phyloP scores from a whole-genome alignment of 129 eudicot species.

The Lactuca sativa region DNA sequence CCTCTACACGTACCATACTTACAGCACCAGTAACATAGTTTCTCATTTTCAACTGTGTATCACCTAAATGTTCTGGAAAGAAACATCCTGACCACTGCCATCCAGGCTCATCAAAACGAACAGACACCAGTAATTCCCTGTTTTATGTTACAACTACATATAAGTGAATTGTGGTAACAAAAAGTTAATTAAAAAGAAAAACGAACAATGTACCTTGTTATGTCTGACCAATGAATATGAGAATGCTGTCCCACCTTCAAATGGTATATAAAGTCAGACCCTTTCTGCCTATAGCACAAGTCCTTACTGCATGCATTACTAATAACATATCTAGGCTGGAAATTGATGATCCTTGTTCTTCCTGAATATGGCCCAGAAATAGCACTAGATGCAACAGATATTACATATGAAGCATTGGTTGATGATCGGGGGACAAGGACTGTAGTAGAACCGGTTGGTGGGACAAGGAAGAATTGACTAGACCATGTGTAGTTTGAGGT shows the following conservation, averaged over 20 bases:
- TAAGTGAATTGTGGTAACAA: neutral
- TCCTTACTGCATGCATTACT: conserved; percentile 87
- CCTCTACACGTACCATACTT: conserved; percentile 89
- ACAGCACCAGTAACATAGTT: conserved; percentile 72
- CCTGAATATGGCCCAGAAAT: conserved; percentile 78
- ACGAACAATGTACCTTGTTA: conserved; percentile 44
- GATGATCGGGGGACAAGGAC: conserved; percentile 79
- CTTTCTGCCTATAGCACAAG: conserved; percentile 86
- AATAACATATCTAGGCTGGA: conserved; percentile 93
- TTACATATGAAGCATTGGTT: conserved; percentile 47
- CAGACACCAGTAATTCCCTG: conserved; percentile 85
- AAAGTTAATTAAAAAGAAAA: neutral
- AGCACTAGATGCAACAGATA: conserved; percentile 75
- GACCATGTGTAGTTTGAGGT: conserved; percentile 62
- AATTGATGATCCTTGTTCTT: conserved; percentile 79
- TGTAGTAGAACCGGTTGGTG: conserved; percentile 81
- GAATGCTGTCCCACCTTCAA: conserved; percentile 63
- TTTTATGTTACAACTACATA: conserved; percentile 6
- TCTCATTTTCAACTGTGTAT: conserved; percentile 83
- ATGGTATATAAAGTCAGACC: conserved; percentile 57
- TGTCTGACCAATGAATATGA: conserved; percentile 80
- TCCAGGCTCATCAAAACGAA: conserved; percentile 87
- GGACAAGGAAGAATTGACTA: conserved; percentile 71
- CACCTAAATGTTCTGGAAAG: conserved; percentile 91
- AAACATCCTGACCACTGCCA: conserved; percentile 99